Base-by-base conservation (phyloP, 2,329 filamentous ascomycete genomes). In the Microdochium bolleyi region DNA sequence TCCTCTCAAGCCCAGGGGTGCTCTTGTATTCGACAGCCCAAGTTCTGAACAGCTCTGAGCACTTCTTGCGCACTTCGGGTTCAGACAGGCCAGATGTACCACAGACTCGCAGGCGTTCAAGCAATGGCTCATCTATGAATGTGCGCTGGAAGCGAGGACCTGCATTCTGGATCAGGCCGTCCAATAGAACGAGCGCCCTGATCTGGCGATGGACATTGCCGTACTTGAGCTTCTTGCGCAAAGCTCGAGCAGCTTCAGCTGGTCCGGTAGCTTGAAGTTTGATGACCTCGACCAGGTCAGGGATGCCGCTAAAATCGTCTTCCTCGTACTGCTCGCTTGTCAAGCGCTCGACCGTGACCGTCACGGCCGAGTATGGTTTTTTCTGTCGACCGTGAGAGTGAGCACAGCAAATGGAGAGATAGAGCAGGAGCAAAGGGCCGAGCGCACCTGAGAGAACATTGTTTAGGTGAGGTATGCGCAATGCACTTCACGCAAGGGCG, bases 181-280 rank as follows among this genome's bases (percentile, higher is more conserved):
- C 94, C 2, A 99, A 80, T 50, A 99, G 85, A 11, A 88, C 87
- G 22, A 99, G 80, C 34, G 94, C 88, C 55, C 94, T 84, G 32
- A 97, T 78, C 70, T 99, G 94, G 50, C 91, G 87, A 69, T 97
- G 92, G n/a, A 89, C 79, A 63, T 84, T 95, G 61, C 94, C 94
- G 70, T 99, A 97, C 74, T 99, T 99, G 79, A 99, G 82, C 76
- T 97, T 97, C 81, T 99, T 99, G 55, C 94, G 84, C 61, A 99
- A 82, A 49, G 94, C 92, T 64, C 94, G 84, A 52, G 92, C 90
- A 54, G 92, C 92, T 74, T 99, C 94, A 13, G 83, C 81, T 1
- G 94, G 90, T 0, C 94, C 94, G 7, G 88, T 88, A 24, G 81
- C 79, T 70, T 99, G 94, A 54, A 99, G 83, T 59, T 88, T 87